These are phyloP conservation scores for Hygrophoropsis aurantiaca DNA, from an alignment of 768 basidiomycete species.

Conservation along the genomic window DNA sequence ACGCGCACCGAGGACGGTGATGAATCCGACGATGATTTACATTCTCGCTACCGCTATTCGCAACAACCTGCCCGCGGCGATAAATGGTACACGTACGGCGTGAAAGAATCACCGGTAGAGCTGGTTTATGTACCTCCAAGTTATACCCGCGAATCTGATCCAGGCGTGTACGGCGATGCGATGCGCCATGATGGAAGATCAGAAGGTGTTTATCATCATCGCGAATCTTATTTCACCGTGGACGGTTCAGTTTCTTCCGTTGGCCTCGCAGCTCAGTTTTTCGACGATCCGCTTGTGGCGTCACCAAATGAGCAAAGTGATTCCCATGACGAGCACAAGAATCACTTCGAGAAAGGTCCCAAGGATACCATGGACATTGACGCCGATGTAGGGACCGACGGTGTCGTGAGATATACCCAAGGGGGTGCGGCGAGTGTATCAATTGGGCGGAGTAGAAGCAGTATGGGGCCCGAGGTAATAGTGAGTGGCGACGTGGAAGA, in stretches of 20 bases:
- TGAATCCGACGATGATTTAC: slow-evolving; percentile 23
- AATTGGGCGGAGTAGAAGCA: slow-evolving; percentile 10
- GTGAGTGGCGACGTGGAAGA: slow-evolving; percentile 35
- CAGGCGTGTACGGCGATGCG: slow-evolving; percentile 10
- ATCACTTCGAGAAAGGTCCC: slow-evolving; percentile 16
- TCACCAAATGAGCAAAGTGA: slow-evolving; percentile 7
- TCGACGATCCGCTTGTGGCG: slow-evolving; percentile 10
- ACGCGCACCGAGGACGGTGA: slow-evolving; percentile 56
- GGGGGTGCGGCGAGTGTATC: slow-evolving; percentile 19
- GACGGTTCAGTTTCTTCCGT: slow-evolving; percentile 2
- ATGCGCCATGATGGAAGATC: slow-evolving; percentile 13
- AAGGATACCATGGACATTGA: slow-evolving; percentile 17
- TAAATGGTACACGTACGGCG: slow-evolving; percentile 15
- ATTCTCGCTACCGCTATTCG: slow-evolving; percentile 7
- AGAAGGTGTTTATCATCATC: slow-evolving; percentile 20
- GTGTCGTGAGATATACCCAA: slow-evolving; percentile 11
- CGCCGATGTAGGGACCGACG: slow-evolving; percentile 14
- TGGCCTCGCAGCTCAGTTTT: slow-evolving; percentile 13
- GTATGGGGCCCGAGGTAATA: slow-evolving; percentile 29
- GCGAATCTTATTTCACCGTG: slow-evolving; percentile 12
- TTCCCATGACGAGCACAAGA: slow-evolving; percentile 1
- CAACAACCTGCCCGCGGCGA: slow-evolving; percentile 9
- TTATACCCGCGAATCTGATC: slow-evolving; percentile 29
- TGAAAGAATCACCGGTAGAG: slow-evolving; percentile 57
- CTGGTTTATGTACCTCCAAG: slow-evolving; percentile 70